Conservation (phyloP, 306 rosid species). For the Citrullus colocynthis region DNA sequence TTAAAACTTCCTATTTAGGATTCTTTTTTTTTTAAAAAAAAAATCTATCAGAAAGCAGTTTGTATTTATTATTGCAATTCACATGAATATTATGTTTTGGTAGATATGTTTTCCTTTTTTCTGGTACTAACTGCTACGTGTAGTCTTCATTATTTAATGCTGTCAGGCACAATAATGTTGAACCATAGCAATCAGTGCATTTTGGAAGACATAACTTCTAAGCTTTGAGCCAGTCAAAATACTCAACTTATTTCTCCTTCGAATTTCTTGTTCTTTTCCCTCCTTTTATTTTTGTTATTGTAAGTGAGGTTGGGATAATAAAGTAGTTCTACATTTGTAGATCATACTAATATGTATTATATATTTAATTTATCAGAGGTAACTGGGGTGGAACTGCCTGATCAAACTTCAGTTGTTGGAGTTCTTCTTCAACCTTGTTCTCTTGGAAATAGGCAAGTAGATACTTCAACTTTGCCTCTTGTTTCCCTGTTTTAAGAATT, state of each 20-base stretch:
- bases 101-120: background rate
- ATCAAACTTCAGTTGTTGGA: conserved; percentile 55
- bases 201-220: background rate
- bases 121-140: background rate
- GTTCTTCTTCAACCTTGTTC: conserved; percentile 77
- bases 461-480: conserved; percentile 16
- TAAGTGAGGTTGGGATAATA: background rate
- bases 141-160: background rate
- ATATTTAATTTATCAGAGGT: conserved; percentile 42
- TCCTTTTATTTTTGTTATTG: background rate
- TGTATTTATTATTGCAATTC: background rate
- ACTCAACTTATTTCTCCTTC: background rate
- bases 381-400: conserved; percentile 54
- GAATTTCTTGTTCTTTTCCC: background rate
- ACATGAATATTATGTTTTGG: background rate
- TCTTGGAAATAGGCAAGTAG: conserved; percentile 64
- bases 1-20: background rate
- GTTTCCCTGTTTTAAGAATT: background rate
- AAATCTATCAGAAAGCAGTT: background rate
- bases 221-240: background rate
- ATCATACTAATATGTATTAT: background rate
- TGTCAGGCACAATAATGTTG: background rate
- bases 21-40: background rate
- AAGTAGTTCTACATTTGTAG: background rate
- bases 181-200: background rate